A percentile compares a stretch with the other conserved stretches of the same genome.
Conservation (phyloP, 495 filamentous ascomycete species). For the Podospora pseudopauciseta region DNA sequence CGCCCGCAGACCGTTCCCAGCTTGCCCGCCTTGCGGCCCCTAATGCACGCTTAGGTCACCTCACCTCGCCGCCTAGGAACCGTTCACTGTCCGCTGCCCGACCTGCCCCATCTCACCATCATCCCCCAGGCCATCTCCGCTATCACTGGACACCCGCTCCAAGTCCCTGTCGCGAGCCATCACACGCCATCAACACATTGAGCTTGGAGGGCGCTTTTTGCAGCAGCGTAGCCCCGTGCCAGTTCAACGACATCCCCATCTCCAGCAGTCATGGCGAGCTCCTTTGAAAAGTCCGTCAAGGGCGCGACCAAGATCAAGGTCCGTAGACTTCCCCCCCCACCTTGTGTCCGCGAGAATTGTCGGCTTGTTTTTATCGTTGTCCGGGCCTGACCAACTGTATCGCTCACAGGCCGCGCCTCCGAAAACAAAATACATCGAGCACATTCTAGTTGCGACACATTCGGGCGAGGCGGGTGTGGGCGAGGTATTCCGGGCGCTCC, state of each 20-base stretch:
- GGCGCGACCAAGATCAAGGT: slow-evolving; percentile 94
- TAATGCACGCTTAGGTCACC: slow-evolving; percentile 8
- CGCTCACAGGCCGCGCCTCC: slow-evolving; percentile 77
- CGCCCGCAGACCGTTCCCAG: slow-evolving; percentile 14
- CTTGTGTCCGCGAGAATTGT: background rate
- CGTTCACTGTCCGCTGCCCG: slow-evolving; percentile 16
- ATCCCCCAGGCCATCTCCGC: slow-evolving; percentile 1
- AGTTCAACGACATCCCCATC: background rate
- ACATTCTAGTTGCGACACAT: slow-evolving; percentile 93
- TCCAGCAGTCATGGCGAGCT: slow-evolving; percentile 60
- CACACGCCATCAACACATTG: background rate
- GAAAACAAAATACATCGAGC: slow-evolving; percentile 99
- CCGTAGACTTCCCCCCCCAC: slow-evolving; percentile 23
- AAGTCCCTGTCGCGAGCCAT: background rate
- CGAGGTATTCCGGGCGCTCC: slow-evolving; percentile 90
- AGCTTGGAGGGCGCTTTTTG: background rate
- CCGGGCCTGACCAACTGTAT: slow-evolving; percentile 15
- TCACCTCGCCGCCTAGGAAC: slow-evolving; percentile 1
- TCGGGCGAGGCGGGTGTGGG: slow-evolving; percentile 92
- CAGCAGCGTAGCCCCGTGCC: background rate
- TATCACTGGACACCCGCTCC: background rate
- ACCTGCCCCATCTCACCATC: background rate
- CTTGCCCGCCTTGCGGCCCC: background rate
- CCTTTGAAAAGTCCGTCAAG: slow-evolving; percentile 90
- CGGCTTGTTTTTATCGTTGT: background rate